Evolutionary conservation across 1,284 basidiomycete genomes (phyloP), one percentile per base, ranked within the genome.

Genomic region (Irpex rosettiformis): DNA sequence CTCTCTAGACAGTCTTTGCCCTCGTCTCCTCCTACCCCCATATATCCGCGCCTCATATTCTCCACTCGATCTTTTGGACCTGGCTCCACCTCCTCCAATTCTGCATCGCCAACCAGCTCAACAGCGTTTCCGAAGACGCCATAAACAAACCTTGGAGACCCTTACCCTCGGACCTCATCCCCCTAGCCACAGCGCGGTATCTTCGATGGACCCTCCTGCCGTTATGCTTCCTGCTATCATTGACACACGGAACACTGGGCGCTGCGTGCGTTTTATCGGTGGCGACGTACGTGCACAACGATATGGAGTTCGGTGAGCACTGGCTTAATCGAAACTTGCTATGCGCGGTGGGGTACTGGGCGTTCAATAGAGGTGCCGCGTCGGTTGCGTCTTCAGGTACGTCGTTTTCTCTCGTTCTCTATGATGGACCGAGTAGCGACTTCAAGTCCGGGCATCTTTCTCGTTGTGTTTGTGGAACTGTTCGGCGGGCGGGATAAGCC

Each of bases 51-150:
- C 5, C 29, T 11, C 30, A 40, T 24, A 10, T 52, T 4, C 37
- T 30, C 0, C 56, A 52, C 49, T 47, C 47, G n/a, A 25, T 52
- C 22, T 47, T 33, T 25, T 57, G 56, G 56, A 33, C 52, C 5
- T 57, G 56, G 56, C 56, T 57, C 21, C 56, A 57, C n/a, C 49
- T 57, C 24, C 56, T 57, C 4, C 56, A 57, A 25, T 57, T 52
- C 48, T 30, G 52, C n/a, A 37, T 57, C 21, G 25, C 56, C 30
- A 57, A 57, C 22, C 56, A 57, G 37, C 21, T 40, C 16, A 21
- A 47, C n/a, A 30, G 40, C 22, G 7, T 29, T n/a, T 48, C 43
- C 10, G 56, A 57, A 28, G 56, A 57, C 24, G 22, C 22, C 16
- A 37, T 27, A 6, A 57, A 57, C 49, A 57, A 57, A 24, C 8